Evolutionary conservation across 139 green algal species (phyloP).

Genomic region (Chlamydomonas applanata): DNA sequence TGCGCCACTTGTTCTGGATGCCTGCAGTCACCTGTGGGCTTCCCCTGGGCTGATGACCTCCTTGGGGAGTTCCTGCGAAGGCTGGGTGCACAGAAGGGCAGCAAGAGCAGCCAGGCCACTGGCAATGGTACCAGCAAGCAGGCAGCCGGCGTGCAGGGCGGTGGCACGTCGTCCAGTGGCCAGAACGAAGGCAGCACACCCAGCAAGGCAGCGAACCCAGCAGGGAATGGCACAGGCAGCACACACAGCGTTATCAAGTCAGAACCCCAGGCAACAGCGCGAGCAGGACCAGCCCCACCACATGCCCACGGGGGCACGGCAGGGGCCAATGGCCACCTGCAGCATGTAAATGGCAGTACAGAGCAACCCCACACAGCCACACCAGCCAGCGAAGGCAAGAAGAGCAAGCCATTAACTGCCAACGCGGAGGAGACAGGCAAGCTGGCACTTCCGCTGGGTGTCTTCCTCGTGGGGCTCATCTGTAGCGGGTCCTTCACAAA

Average conservation of each 20-base stretch:
- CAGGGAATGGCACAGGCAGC: too few relatives aligned
- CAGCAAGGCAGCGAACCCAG: not conserved
- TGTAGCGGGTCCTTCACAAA: constrained; percentile 24
- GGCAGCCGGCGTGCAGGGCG: not conserved
- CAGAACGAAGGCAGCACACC: not conserved
- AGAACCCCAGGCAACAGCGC: too few relatives aligned
- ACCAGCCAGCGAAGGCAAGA: not conserved
- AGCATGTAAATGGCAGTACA: not conserved
- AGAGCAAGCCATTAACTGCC: not conserved
- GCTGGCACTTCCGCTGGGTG: constrained; percentile 23
- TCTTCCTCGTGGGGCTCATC: constrained; percentile 35
- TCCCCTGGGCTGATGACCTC: constrained; percentile 30
- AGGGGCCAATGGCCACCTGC: too few relatives aligned
- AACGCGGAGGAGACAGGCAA: constrained; percentile 11
- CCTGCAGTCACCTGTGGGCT: constrained; percentile 23
- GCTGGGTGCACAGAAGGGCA: not conserved
- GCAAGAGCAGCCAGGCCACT: constrained; percentile 10
- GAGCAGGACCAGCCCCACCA: too few relatives aligned
- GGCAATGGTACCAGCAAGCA: not conserved
- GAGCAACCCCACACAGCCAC: too few relatives aligned
- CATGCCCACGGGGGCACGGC: too few relatives aligned
- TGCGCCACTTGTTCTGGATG: too few relatives aligned
- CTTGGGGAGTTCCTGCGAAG: constrained; percentile 17
- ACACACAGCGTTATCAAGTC: too few relatives aligned
- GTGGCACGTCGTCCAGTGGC: not conserved